A percentile compares a stretch with the other conserved stretches of the same genome.
These are phyloP conservation scores for Calonectria fujianensis DNA, from an alignment of 2,329 filamentous ascomycete genomes.

Conservation along the genomic window DNA sequence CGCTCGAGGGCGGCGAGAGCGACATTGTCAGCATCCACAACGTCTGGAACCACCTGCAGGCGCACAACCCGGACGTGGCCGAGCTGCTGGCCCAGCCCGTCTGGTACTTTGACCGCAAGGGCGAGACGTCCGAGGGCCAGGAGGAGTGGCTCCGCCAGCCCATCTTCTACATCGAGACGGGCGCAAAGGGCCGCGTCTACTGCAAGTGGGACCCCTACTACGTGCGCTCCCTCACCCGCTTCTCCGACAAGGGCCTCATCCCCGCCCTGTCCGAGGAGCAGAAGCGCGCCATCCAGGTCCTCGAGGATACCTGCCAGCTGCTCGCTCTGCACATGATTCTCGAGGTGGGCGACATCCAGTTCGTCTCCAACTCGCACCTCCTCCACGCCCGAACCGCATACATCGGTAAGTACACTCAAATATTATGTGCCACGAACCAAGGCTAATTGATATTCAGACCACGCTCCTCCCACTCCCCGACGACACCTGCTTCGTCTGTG, in stretches of 20 bases:
- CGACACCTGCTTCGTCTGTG: constrained; percentile 89
- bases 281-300: constrained; percentile 75
- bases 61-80: constrained; percentile 85
- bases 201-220: constrained; percentile 96
- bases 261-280: constrained; percentile 83
- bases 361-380: constrained; percentile 86
- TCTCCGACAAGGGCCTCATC: constrained; percentile 83
- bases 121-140: constrained; percentile 84
- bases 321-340: constrained; percentile 89
- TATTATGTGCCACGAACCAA: background rate
- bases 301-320: constrained; percentile 83
- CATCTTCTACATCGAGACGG: constrained; percentile 86
- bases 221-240: constrained; percentile 83
- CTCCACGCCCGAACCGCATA: constrained; percentile 89
- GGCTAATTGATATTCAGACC: constrained; percentile 58
- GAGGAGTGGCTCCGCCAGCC: constrained; percentile 83
- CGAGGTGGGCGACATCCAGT: constrained; percentile 92
- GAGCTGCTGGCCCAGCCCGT: constrained; percentile 84
- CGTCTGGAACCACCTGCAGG: constrained; percentile 87
- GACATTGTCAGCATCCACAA: constrained; percentile 87
- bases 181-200: constrained; percentile 69
- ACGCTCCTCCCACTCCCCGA: constrained; percentile 79
- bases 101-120: constrained; percentile 96
- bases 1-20: constrained; percentile 87
- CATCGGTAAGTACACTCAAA: constrained; percentile 60